Evolutionary conservation across 164 flowering plant species (phyloP).

Genomic region (Magnolia changhungtana): DNA sequence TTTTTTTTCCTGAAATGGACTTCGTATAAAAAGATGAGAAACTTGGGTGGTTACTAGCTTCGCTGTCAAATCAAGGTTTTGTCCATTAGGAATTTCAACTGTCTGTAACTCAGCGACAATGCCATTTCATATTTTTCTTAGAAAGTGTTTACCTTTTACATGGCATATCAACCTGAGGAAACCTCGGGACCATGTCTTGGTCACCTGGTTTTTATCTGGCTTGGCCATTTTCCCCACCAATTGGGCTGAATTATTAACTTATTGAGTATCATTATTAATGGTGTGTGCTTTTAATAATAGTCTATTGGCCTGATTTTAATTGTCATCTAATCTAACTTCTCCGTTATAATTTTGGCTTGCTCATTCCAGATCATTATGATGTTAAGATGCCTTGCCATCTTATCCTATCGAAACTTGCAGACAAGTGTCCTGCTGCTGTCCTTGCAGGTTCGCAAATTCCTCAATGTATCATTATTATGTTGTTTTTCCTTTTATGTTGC

Average conservation of each 20-base stretch:
- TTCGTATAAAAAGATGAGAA: too few relatives aligned
- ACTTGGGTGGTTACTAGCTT: too few relatives aligned
- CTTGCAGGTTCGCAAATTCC: slow-evolving; percentile 64
- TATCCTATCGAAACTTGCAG: slow-evolving; percentile 95
- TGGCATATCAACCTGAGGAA: too few relatives aligned
- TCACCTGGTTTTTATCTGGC: neutral
- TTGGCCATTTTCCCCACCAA: neutral
- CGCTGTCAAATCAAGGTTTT: too few relatives aligned
- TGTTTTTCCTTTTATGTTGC: neutral
- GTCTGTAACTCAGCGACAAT: too few relatives aligned
- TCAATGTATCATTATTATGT: neutral
- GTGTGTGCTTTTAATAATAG: neutral
- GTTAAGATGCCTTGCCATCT: slow-evolving; percentile 99
- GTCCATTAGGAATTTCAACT: too few relatives aligned
- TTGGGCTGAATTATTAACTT: neutral
- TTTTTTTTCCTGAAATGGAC: too few relatives aligned
- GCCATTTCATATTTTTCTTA: too few relatives aligned
- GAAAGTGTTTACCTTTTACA: too few relatives aligned
- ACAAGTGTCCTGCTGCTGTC: slow-evolving; percentile 94
- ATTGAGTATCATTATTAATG: neutral
- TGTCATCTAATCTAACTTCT: neutral
- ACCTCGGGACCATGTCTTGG: neutral
- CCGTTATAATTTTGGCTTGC: neutral
- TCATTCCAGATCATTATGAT: slow-evolving; percentile 87
- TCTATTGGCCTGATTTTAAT: neutral